Base-by-base conservation (phyloP, 176 grass and related monocot genomes). In the Aechmea fasciata region DNA sequence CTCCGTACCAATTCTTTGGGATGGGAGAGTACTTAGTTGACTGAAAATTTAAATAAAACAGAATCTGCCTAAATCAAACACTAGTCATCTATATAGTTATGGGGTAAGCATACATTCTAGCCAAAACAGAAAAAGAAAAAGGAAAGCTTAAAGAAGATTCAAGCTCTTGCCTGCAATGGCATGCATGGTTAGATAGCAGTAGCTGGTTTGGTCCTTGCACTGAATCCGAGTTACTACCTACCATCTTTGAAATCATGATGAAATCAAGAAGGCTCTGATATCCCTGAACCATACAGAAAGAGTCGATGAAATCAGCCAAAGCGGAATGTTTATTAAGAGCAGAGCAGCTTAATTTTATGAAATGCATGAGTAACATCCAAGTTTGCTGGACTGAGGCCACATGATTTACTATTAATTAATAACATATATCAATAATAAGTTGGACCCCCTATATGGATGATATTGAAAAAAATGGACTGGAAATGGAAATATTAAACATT, bases 81-180 rank as follows among this genome's bases (percentile, higher is more conserved):
- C 5, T 41, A 41, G 33, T 41, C 33, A 41, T 41, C 33, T 41
- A 41, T 41, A 41, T 41, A 41, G 33, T 41, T 41, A 76, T 47
- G 29, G 57, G 5, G 29, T 83, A 61, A 72, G 49, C 52, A 54
- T 19, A 57, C 61, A 52, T 72, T 54, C 48, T 33, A 63, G 52
- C 13, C 1, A 59, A 59, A 59, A 59, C 51, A 76, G 22, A 24
- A 52, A 77, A 63, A 72, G 53, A 15, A 57, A 15, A 78, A 74
- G 3, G 63, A 18, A 75, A n/a, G 13, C 47, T 12, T 69, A 47
- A 4, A 24, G 22, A 69, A 78, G 63, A 67, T 83, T 82, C 64
- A 74, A 90, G 49, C 52, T 87, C 84, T 87, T 85, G 49, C 94
- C 94, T 99, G 89, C 89, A 87, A 83, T 99, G 82, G 68, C 94